These are phyloP conservation scores for Tricholoma furcatifolium DNA, from an alignment of 768 basidiomycete genomes.

Conservation along the genomic window DNA sequence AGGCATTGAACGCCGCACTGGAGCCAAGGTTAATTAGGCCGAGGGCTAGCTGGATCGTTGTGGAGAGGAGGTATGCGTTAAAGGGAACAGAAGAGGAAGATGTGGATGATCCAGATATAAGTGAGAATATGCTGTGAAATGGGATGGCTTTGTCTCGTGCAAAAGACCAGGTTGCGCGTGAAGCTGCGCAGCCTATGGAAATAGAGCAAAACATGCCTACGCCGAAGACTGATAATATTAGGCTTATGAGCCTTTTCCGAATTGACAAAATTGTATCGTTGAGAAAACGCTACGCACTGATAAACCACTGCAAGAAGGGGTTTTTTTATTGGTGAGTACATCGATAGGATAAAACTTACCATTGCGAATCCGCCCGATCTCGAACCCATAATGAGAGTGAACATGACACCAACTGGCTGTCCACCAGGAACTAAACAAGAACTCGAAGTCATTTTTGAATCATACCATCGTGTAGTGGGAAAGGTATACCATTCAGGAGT, in stretches of 20 bases:
- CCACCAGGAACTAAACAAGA: slow-evolving; percentile 46
- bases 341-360: slow-evolving; percentile 26
- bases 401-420: slow-evolving; percentile 64
- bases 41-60: slow-evolving; percentile 54
- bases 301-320: slow-evolving; percentile 32
- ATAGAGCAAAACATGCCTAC: slow-evolving; percentile 61
- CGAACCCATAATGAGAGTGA: slow-evolving; percentile 61
- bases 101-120: slow-evolving; percentile 35
- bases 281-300: slow-evolving; percentile 25
- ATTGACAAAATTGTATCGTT: not conserved
- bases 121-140: slow-evolving; percentile 45
- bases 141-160: slow-evolving; percentile 68
- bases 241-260: slow-evolving; percentile 7
- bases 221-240: slow-evolving; percentile 46
- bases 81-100: slow-evolving; percentile 48
- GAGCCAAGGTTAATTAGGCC: slow-evolving; percentile 65
- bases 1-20: slow-evolving; percentile 64
- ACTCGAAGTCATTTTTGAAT: not conserved
- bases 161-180: slow-evolving; percentile 71
- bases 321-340: not conserved
- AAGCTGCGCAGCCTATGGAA: slow-evolving; percentile 67
- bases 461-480: not conserved
- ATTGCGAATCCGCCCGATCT: slow-evolving; percentile 61
- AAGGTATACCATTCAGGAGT: slow-evolving; percentile 44
- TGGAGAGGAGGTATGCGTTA: slow-evolving; percentile 60